A percentile compares a stretch with the other conserved stretches of the same genome.
These are phyloP conservation scores for Epichloe hybrida DNA, from an alignment of 2,329 filamentous ascomycete genomes.

Conservation along the genomic window DNA sequence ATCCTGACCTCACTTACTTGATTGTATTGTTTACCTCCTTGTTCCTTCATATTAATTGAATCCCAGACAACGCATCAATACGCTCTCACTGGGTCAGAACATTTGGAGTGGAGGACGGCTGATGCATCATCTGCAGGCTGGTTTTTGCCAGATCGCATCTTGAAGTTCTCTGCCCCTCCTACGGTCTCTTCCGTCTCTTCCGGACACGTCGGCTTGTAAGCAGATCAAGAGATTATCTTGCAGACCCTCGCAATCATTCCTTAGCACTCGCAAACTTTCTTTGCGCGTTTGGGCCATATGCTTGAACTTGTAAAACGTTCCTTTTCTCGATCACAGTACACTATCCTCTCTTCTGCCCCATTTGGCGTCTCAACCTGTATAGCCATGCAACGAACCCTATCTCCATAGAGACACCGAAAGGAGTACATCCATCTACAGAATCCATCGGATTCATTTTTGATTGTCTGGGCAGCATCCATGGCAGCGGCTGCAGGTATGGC, in stretches of 20 bases:
- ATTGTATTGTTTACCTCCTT: too few relatives aligned
- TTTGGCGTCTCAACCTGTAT: not conserved
- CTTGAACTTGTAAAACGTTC: too few relatives aligned
- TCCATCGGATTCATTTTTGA: not conserved
- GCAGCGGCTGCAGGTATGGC: constrained; percentile 10
- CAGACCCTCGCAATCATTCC: not conserved
- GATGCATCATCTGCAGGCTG: not conserved
- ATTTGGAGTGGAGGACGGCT: not conserved
- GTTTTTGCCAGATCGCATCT: not conserved
- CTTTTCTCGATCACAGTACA: not conserved
- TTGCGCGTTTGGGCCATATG: too few relatives aligned
- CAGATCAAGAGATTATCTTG: not conserved
- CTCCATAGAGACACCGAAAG: not conserved
- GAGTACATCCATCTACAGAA: not conserved
- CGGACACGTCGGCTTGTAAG: not conserved
- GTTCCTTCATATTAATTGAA: too few relatives aligned
- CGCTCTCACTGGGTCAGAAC: not conserved
- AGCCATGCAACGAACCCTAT: not conserved
- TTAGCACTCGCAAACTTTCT: too few relatives aligned
- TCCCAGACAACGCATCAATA: not conserved
- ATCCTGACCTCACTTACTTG: too few relatives aligned
- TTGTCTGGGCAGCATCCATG: not conserved
- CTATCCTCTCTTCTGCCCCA: not conserved
- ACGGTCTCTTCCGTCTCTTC: not conserved
- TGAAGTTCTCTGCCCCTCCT: not conserved